Evolutionary conservation across 306 rosid species (phyloP).

Genomic region (Rosa lucieae): DNA sequence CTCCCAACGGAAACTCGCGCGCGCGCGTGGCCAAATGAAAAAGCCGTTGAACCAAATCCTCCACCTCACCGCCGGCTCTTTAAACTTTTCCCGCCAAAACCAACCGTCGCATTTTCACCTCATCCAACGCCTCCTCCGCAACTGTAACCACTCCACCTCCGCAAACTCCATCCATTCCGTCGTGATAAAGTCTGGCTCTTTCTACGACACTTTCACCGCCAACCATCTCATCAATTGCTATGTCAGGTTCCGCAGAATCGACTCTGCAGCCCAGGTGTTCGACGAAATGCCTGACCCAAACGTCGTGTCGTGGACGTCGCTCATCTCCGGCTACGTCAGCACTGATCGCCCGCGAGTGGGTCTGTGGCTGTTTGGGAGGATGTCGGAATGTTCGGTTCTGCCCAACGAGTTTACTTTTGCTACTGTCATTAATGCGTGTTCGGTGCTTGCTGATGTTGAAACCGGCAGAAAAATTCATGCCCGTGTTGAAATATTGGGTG

Average conservation of each 20-base stretch:
- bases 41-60: constrained; percentile 16
- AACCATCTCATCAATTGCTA: constrained; percentile 67
- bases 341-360: constrained; percentile 42
- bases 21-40: constrained; percentile 22
- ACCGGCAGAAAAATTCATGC: constrained; percentile 57
- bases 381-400: constrained; percentile 41
- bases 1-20: neutral
- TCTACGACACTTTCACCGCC: constrained; percentile 42
- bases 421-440: constrained; percentile 68
- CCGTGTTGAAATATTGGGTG: constrained; percentile 48
- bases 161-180: constrained; percentile 48
- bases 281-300: constrained; percentile 60
- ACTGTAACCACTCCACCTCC: constrained; percentile 39
- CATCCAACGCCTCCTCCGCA: constrained; percentile 48
- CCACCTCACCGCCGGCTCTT: constrained; percentile 18
- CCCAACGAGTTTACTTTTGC: constrained; percentile 76
- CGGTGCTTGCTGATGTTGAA: constrained; percentile 47
- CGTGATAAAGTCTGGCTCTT: constrained; percentile 48
- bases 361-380: constrained; percentile 44
- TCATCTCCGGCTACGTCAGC: constrained; percentile 60
- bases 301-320: constrained; percentile 81
- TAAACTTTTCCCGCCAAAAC: constrained; percentile 37
- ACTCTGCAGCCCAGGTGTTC: constrained; percentile 53
- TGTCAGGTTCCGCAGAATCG: constrained; percentile 39
- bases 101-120: constrained; percentile 31